A percentile compares a stretch with the other conserved stretches of the same genome.
Evolutionary conservation across 2,329 filamentous ascomycete species (phyloP).

Genomic region (Nemania sp.): DNA sequence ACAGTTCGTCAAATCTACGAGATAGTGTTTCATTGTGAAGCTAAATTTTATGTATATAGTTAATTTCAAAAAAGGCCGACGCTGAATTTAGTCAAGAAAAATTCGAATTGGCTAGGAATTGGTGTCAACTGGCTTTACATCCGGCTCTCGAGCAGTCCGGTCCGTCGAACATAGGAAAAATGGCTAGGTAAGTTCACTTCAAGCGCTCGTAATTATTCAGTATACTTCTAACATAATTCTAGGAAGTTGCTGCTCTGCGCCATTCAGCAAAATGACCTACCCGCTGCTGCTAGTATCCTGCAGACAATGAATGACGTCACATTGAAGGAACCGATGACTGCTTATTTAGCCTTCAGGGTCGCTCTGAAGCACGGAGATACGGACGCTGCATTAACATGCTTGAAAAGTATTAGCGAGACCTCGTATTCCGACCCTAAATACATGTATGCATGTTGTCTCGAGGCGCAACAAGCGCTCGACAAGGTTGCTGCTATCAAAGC

Average conservation of each 20-base stretch:
- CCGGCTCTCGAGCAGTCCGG: constrained; percentile 74
- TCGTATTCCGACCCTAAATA: constrained; percentile 68
- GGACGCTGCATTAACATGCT: constrained; percentile 70
- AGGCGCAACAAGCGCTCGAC: constrained; percentile 76
- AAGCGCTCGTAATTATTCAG: not conserved
- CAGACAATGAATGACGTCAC: constrained; percentile 68
- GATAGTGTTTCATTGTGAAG: not conserved
- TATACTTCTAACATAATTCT: constrained; percentile 29
- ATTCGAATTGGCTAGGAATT: constrained; percentile 69
- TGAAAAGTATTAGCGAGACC: constrained; percentile 69
- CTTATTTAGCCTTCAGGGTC: constrained; percentile 81
- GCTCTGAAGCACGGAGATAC: constrained; percentile 70
- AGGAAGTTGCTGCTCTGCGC: constrained; percentile 82
- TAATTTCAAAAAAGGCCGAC: constrained; percentile 86
- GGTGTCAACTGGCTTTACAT: constrained; percentile 79
- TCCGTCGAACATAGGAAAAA: constrained; percentile 73
- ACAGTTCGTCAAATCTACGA: constrained; percentile 61
- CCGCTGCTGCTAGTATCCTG: constrained; percentile 67
- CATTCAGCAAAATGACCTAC: constrained; percentile 67
- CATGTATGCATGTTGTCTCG: constrained; percentile 83
- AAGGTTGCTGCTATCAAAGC: constrained; percentile 69
- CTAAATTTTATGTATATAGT: constrained; percentile 59
- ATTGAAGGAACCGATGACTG: constrained; percentile 72
- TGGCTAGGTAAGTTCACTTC: constrained; percentile 66
- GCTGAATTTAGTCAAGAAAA: constrained; percentile 64